Base-by-base conservation (phyloP, 768 basidiomycete species). In the Strobilomyces dryophilus region DNA sequence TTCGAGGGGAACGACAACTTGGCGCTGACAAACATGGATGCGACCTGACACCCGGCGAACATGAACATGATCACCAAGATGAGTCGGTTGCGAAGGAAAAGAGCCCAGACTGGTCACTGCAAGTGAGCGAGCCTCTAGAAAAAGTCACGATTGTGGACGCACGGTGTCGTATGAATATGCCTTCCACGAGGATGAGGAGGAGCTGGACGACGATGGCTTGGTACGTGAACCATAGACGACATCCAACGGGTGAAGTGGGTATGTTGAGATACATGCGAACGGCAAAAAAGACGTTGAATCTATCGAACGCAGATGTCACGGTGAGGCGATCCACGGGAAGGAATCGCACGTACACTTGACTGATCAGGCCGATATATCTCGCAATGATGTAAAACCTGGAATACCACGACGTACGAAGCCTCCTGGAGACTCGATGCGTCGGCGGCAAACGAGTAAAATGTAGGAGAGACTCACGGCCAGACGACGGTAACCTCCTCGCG, bases 281-380 rank as follows among this genome's bases (percentile, higher is more conserved):
- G 3, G 57, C 40, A 32, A 66, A 66, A 37, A 41, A 53, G 20
- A 67, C 40, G 29, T 61, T 66, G 8, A 53, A 65, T 20, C 65
- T 66, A 39, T 32, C 42, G 11, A 14, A 11, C 36, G 27, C 18
- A 32, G 10, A n/a, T 27, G 18, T 45, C 29, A 51, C 11, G n/a
- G 20, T 20, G 26, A 39, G 10, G 11, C 3, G 34, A 17, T 40
- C 24, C 9, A 17, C 7, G 18, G 11, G 21, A 21, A 29, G 6
- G 35, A 18, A 49, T 17, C 5, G 21, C 4, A 37, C 66, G 42
- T 27, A 67, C 65, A 56, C 49, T 46, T 65, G 63, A 24, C 63
- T 51, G 1, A 17, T 39, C 11, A 65, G 5, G 2, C 63, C 65
- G 0, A 45, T 0, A 42, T 61, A 65, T 26, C 66, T 61, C 5